Conservation (phyloP, 1,284 basidiomycete species). For the Volvariella volvacea region DNA sequence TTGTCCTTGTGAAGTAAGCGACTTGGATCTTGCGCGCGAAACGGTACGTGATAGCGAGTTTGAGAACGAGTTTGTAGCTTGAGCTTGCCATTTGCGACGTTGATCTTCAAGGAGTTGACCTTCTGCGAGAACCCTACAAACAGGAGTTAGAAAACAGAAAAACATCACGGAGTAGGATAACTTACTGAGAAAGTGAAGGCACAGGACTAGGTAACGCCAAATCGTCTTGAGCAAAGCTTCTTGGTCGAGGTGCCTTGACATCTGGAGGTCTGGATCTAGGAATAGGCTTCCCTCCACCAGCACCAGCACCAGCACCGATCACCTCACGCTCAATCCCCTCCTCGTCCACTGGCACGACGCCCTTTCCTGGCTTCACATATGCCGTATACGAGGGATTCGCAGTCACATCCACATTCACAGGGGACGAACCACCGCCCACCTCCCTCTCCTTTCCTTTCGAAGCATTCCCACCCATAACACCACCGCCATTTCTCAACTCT, state of each 20-base stretch:
- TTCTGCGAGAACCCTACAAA: conserved; percentile 56
- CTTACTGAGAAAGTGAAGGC: conserved; percentile 53
- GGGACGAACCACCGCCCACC: not conserved
- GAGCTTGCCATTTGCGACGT: conserved; percentile 56
- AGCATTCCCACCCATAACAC: not conserved
- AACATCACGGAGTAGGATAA: conserved; percentile 15
- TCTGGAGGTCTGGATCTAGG: conserved; percentile 5
- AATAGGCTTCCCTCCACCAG: not conserved
- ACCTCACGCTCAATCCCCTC: not conserved
- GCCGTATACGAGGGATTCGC: not conserved
- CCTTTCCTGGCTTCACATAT: conserved; percentile 1
- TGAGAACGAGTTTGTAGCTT: conserved; percentile 57
- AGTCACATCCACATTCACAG: not conserved
- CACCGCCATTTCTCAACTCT: conserved; percentile 11
- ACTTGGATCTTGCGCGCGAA: conserved; percentile 58
- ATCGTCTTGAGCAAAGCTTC: conserved; percentile 52
- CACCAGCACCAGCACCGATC: conserved; percentile 9
- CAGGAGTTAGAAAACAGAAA: conserved; percentile 6
- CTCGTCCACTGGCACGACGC: not conserved
- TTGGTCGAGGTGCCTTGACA: conserved; percentile 30
- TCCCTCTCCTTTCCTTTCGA: not conserved
- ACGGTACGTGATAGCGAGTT: conserved; percentile 56
- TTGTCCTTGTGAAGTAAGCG: conserved; percentile 37
- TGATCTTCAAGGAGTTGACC: conserved; percentile 51
- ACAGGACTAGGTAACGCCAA: conserved; percentile 51